Evolutionary conservation across 1,139 yeast species (phyloP).

Genomic region (Candida sojae): DNA sequence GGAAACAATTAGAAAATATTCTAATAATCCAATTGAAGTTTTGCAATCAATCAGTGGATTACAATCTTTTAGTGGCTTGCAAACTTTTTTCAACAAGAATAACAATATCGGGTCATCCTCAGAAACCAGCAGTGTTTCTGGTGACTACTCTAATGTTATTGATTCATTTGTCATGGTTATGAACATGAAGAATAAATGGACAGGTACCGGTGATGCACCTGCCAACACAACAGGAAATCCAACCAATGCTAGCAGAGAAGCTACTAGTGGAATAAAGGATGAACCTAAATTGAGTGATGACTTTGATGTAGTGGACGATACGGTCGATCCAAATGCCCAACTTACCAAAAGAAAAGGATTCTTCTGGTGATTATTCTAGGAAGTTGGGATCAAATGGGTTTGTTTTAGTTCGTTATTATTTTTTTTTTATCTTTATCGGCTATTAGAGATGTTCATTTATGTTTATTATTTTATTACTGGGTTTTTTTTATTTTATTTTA

Average conservation of each 20-base stretch:
- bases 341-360: conserved; percentile 17
- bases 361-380: conserved; percentile 12
- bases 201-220: conserved; percentile 6
- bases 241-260: background rate
- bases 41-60: conserved; percentile 3
- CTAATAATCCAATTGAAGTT: conserved; percentile 11
- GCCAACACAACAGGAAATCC: background rate
- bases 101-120: background rate
- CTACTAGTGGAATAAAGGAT: background rate
- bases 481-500: background rate
- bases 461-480: background rate
- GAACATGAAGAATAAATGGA: conserved; percentile 16
- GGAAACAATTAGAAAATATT: conserved; percentile 10
- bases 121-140: background rate
- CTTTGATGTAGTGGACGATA: conserved; percentile 47
- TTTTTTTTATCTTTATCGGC: conserved; percentile 1
- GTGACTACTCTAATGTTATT: conserved; percentile 9
- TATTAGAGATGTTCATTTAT: conserved; percentile 1
- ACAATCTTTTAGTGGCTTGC: conserved; percentile 1
- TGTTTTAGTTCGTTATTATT: conserved; percentile 3
- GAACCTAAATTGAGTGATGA: conserved; percentile 21
- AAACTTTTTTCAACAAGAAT: background rate
- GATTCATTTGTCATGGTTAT: conserved; percentile 19
- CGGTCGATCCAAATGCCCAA: conserved; percentile 13
- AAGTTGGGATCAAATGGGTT: conserved; percentile 1